These are phyloP conservation scores for Diversispora epigaea DNA, from an alignment of 192 early-diverging fungal species.

Conservation along the genomic window DNA sequence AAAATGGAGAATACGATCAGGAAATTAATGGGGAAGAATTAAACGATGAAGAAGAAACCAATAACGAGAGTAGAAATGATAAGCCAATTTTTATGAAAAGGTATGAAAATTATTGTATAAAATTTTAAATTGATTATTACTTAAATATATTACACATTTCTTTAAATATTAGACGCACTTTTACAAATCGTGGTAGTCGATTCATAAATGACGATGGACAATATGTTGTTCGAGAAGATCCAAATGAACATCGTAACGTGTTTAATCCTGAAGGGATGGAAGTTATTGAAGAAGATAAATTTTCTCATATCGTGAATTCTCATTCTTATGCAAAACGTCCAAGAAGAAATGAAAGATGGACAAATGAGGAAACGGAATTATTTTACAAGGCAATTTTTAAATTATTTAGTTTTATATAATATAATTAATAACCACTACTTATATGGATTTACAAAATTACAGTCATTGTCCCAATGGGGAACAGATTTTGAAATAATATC, in stretches of 20 bases:
- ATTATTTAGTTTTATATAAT: neutral
- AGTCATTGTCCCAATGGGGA: constrained; percentile 49
- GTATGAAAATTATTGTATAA: neutral
- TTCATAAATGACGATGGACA: constrained; percentile 12
- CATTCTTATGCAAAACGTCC: constrained; percentile 29
- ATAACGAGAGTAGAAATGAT: neutral
- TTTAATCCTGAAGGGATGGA: constrained; percentile 33
- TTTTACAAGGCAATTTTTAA: constrained; percentile 38
- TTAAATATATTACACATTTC: neutral
- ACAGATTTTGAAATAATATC: constrained; percentile 49
- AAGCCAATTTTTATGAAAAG: constrained; percentile 16
- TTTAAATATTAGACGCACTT: neutral
- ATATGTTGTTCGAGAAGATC: constrained; percentile 9
- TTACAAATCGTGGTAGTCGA: constrained; percentile 2
- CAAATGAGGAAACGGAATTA: constrained; percentile 41
- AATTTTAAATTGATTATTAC: neutral
- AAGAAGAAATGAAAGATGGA: constrained; percentile 38
- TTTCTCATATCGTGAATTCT: constrained; percentile 40
- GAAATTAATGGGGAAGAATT: neutral
- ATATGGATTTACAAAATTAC: neutral
- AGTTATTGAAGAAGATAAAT: constrained; percentile 41
- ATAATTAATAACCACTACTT: neutral
- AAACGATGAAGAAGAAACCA: neutral
- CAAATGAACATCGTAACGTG: neutral
- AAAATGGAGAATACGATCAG: neutral